Evolutionary conservation across 2,329 filamentous ascomycete species (phyloP), one percentile per base, ranked within the genome.

Genomic region (Aureobasidium sp.): DNA sequence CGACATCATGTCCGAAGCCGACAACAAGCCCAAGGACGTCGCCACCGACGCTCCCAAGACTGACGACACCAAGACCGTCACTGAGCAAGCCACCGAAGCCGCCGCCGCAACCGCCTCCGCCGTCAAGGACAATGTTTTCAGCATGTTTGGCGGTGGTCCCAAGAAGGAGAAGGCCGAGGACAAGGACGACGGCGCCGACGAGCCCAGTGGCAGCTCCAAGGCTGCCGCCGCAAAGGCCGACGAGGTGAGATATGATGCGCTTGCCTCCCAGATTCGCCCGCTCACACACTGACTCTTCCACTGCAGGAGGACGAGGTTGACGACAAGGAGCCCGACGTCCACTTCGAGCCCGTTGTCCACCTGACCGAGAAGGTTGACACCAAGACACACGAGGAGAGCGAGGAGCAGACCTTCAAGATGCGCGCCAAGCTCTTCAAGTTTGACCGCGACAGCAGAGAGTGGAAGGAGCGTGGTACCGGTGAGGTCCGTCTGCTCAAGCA

Each of bases 371-470:
- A 94, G 78, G 86, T 97, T 65, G 91, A 97, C 68, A 86, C 83
- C 68, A 95, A 95, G 81, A 97, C 93, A 72, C 95, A 96, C 76
- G 93, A 98, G 75, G 93, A 98, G 79, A 82, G 85, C 40, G 93
- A 98, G 79, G 90, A 97, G 78, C 88, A 95, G 77, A 79, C 83
- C 34, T 98, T 97, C 84, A 97, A 97, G 85, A 96, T 97, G 91
- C 88, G 93, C 66, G 93, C 93, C 68, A 98, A 98, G 83, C 86
- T 98, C 61, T 98, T 98, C 85, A 91, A 90, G 77, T 98, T 97
- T 71, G 85, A 95, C 74, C 83, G 87, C 64, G 89, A 95, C 51
- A 82, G 80, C 64, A 85, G 85, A 71, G 93, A 97, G 78, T 98
- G 93, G 93, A 98, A 97, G 81, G 93, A 98, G 83, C 86, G 93